Base-by-base conservation (phyloP, 2,329 filamentous ascomycete species). In the Hypomyces perniciosus region DNA sequence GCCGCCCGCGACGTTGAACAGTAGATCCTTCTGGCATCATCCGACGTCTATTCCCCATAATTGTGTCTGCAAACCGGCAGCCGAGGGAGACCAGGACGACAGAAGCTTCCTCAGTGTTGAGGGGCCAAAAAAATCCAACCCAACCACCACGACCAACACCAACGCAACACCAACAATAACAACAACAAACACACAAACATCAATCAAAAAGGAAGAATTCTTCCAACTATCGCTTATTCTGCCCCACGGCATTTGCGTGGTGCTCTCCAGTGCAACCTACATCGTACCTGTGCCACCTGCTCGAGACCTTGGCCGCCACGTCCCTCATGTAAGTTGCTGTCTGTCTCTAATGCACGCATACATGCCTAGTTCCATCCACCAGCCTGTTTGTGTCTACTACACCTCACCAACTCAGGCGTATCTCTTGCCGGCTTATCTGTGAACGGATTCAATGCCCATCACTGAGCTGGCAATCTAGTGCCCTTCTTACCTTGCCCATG, bases 301-400 rank as follows among this genome's bases (percentile, higher is more conserved):
- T 44, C 35, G 31, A 33, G 29, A 39, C 13, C 20, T 53, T 33
- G 33, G 39, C 28, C 39, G 20, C 42, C 9, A 45, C 26, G 46
- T 33, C 44, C 41, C 30, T 48, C 40, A 44, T 52, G 50, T 52
- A 52, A 52, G 50, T 52, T 46, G 41, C 10, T 12, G 20, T 46
- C 41, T 40, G 13, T 44, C 8, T 43, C 46, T 10, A 33, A 34
- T 44, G 44, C 41, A 33, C 40, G 27, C 34, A 26, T 43, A 7
- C 20, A 31, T 40, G 27, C 40, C 29, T 45, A 39, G 26, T 20
- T 20, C n/a, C 27, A 12, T 34, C 40, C 35, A 38, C 20, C 13
- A 28, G 29, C 30, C 35, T 9, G 26, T 10, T 45, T 37, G 41
- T 29, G 13, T 45, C 35, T 34, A 20, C 20, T 40, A 13, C 28